Evolutionary conservation across 2,329 filamentous ascomycete species (phyloP).

Genomic region (Alternaria gansuensis): DNA sequence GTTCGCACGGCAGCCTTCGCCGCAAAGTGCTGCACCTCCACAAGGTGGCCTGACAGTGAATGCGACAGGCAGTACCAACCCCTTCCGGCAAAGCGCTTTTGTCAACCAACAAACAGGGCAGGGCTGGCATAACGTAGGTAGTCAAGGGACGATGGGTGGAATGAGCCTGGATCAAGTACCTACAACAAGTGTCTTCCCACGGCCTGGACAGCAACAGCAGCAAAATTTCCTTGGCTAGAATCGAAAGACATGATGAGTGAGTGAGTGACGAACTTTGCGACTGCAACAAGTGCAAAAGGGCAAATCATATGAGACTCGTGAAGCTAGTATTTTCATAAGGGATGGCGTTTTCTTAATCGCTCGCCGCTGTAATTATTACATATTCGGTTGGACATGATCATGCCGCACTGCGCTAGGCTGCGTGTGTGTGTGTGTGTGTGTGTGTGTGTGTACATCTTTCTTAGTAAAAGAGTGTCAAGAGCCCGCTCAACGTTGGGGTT

Average conservation of each 20-base stretch:
- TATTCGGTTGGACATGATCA: constrained; percentile 11
- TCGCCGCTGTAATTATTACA: constrained; percentile 8
- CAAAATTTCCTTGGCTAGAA: constrained; percentile 44
- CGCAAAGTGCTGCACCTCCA: constrained; percentile 46
- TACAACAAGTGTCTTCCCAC: constrained; percentile 85
- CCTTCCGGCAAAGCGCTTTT: constrained; percentile 90
- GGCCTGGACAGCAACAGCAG: constrained; percentile 66
- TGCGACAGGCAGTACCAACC: constrained; percentile 89
- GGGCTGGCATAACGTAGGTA: constrained; percentile 81
- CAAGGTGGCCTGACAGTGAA: constrained; percentile 67
- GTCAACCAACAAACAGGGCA: constrained; percentile 87
- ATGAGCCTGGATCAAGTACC: constrained; percentile 76
- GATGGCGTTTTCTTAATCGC: constrained; percentile 8
- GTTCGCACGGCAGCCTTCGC: constrained; percentile 66
- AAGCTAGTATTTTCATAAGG: constrained; percentile 11
- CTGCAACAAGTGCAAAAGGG: background rate
- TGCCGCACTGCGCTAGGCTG: constrained; percentile 3
- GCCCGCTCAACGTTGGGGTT: constrained; percentile 5
- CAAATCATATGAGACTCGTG: background rate
- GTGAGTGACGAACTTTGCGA: constrained; percentile 4
- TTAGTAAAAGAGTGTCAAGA: constrained; percentile 4
- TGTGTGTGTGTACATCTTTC: background rate
- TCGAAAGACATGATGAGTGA: background rate
- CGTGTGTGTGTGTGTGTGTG: background rate
- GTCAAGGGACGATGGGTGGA: constrained; percentile 80